Base-by-base conservation (phyloP, 352 stramenopile genomes). In the Pythium phragmitis region DNA sequence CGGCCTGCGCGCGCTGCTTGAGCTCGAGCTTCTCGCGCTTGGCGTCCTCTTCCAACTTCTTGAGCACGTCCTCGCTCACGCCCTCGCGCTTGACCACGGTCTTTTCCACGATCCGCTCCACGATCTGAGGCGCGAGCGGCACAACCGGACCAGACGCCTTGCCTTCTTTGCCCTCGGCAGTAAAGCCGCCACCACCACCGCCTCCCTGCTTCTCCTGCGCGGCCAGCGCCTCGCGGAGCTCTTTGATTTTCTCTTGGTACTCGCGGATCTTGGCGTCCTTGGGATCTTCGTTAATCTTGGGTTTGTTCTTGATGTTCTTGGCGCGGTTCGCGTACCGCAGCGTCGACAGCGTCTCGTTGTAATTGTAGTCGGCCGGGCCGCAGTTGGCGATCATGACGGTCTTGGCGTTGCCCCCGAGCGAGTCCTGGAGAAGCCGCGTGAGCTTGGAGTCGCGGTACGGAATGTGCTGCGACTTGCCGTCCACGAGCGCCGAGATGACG, bases 301-400 rank as follows among this genome's bases (percentile, higher is more conserved):
- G 96, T 57, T 98, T 98, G 80, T 99, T 99, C 70, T 99, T 99
- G 73, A 99, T 99, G 74, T 99, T 99, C 85, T 99, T 99, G 34
- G 97, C 97, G 19, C 97, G 92, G 73, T 96, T 98, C 7, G 96
- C 96, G 75, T 99, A 99, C 19, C 93, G 82, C 23, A 99, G 71
- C 8, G 96, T 98, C 14, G 89, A 97, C 6, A 98, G 72, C 11
- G 87, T 98, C 75, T 94, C 84, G 43, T 99, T 96, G 69, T 98
- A 98, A 70, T 99, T 99, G 79, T 98, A 99, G 72, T 98, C 96
- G 16, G 97, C 96, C 0, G 97, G 96, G 4, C 96, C 96, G 58
- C 92, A 98, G 80, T 98, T 99, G 4, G 96, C 96, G 61, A 98
- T 98, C 96, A 99, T 99, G 42, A 98, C 94, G 1, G 97, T 99